Base-by-base conservation (phyloP, 768 basidiomycete genomes). In the Plicaturopsis crispa region DNA sequence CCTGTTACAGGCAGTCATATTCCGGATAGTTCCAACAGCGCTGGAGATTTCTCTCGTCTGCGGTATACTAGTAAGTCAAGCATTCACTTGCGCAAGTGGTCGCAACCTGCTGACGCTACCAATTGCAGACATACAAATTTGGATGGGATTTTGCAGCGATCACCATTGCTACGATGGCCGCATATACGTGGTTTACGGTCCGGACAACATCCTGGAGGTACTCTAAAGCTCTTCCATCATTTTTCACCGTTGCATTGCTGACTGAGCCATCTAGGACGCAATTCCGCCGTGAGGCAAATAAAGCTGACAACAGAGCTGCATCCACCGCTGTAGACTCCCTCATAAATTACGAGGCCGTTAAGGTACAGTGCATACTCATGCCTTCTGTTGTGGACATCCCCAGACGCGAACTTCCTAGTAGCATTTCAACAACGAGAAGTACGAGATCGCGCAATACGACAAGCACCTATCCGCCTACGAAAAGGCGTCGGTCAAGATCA, bases 301-400 rank as follows among this genome's bases (percentile, higher is more conserved):
- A 84, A 41, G 96, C 96, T 0, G 96, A 99, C 49, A 98, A 99
- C 61, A 87, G 85, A 53, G 93, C 94, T 13, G 96, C 94, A 0
- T 87, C 89, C 0, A 76, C 85, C 2, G 88, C 90, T 3, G 90
- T 98, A 3, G 96, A 99, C 55, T 89, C 93, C 0, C 65, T 99
- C 31, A 94, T 99, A 57, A 99, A 99, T 54, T 98, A 90, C 51
- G 96, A 99, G 56, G 96, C 96, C 3, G 96, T 99, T 52, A 99
- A 98, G 74, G 93, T 92, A 45, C 21, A 60, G 20, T 44, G 24
- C 20, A 5, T 14, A 12, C 11, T 23, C 38, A 20, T 42, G 3
- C 18, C 6, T 13, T 32, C 13, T 30, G 32, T 6, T 26, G 16
- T 33, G 22, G 22, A 17, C 7, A 24, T 36, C n/a, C n/a, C n/a